Evolutionary conservation across 2,329 filamentous ascomycete genomes (phyloP).

Genomic region (Pseudocercospora cruenta): DNA sequence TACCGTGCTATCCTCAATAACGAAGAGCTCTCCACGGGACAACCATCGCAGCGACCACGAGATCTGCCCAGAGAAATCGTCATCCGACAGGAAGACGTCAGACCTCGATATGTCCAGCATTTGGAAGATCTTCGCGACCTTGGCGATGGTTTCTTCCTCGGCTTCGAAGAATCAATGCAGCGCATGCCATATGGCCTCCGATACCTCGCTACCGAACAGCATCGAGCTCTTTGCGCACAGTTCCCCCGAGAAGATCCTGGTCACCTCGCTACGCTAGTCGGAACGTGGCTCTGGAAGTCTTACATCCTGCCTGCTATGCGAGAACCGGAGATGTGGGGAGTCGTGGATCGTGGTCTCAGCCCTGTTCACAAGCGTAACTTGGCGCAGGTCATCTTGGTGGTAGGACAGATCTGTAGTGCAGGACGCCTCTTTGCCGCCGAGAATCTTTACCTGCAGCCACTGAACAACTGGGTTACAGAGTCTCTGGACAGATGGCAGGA

Average conservation of each 20-base stretch:
- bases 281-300: constrained; percentile 90
- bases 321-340: constrained; percentile 90
- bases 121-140: constrained; percentile 93
- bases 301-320: constrained; percentile 88
- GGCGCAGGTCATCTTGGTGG: constrained; percentile 85
- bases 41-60: constrained; percentile 75
- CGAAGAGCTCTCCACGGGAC: constrained; percentile 89
- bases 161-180: constrained; percentile 79
- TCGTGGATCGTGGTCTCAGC: constrained; percentile 85
- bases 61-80: constrained; percentile 90
- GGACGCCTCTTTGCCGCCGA: constrained; percentile 90
- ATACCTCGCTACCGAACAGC: constrained; percentile 84
- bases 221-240: constrained; percentile 72
- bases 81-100: constrained; percentile 93
- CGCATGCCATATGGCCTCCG: constrained; percentile 92
- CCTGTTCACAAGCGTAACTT: constrained; percentile 93
- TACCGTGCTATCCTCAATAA: constrained; percentile 96
- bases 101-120: constrained; percentile 90
- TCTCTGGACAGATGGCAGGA: constrained; percentile 78
- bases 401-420: constrained; percentile 83
- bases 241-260: constrained; percentile 81
- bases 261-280: constrained; percentile 78
- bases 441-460: constrained; percentile 91
- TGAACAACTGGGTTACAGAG: constrained; percentile 88
- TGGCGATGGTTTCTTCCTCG: constrained; percentile 83